Conservation (phyloP, 179 eudicot species). For the Pouteria campechiana region DNA sequence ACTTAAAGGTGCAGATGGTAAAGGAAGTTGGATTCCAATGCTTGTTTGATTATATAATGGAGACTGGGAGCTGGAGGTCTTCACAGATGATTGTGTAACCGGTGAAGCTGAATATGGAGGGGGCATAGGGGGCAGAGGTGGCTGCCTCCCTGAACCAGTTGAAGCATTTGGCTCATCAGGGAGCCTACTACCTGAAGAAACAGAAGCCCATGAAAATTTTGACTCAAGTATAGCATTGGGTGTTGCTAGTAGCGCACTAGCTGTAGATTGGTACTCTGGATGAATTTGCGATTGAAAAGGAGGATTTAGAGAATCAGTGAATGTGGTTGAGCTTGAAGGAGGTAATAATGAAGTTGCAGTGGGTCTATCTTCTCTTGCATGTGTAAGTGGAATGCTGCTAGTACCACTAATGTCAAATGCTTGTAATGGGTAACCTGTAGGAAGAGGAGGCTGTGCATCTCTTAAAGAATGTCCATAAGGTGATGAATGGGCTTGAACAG, state of each 20-base stretch:
- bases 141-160: conserved; percentile 84
- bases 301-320: background rate
- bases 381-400: no score
- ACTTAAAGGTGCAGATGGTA: conserved; percentile 20
- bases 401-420: no score
- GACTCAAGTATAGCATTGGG: conserved; percentile 30
- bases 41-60: conserved; percentile 43
- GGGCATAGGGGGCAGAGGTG: conserved; percentile 92
- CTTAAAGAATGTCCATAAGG: conserved; percentile 32
- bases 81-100: conserved; percentile 19
- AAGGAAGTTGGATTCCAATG: conserved; percentile 26
- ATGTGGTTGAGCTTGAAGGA: background rate
- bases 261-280: conserved; percentile 35
- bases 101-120: conserved; percentile 57
- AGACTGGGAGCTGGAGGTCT: conserved; percentile 40
- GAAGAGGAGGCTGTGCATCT: conserved; percentile 38
- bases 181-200: conserved; percentile 46
- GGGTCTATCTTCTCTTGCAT: conserved; percentile 29
- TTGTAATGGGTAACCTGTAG: conserved; percentile 34
- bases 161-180: no score
- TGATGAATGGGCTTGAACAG: conserved; percentile 31
- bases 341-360: background rate
- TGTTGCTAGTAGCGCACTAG: conserved; percentile 14
- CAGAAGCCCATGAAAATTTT: conserved; percentile 36
- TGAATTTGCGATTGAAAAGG: conserved; percentile 30